Evolutionary conservation across 2,329 filamentous ascomycete genomes (phyloP).

Genomic region (Penicillium sp.): DNA sequence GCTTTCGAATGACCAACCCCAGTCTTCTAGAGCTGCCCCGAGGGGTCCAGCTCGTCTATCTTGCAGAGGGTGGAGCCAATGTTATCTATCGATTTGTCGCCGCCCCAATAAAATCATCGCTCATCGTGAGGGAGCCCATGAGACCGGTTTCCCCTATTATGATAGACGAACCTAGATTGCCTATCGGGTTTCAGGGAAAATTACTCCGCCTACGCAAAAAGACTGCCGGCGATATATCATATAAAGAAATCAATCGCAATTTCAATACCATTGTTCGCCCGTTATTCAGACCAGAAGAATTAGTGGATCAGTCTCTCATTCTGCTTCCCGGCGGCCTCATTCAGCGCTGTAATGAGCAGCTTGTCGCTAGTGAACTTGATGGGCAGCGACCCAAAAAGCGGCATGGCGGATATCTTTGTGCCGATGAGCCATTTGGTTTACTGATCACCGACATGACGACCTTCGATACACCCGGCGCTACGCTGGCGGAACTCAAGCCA

Average conservation of each 20-base stretch:
- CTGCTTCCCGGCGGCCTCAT: conserved; percentile 47
- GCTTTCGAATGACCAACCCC: conserved; percentile 34
- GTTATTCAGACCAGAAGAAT: conserved; percentile 55
- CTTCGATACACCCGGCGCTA: conserved; percentile 31
- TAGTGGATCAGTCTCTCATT: conserved; percentile 60
- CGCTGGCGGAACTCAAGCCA: conserved; percentile 73
- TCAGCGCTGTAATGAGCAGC: conserved; percentile 54
- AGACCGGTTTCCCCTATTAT: conserved; percentile 13
- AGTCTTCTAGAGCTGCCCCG: conserved; percentile 36
- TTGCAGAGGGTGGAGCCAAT: conserved; percentile 74
- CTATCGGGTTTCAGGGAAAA: conserved; percentile 42
- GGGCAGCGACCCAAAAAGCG: conserved; percentile 51
- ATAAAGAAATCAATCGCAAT: conserved; percentile 47
- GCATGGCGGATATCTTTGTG: conserved; percentile 52
- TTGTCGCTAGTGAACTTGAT: conserved; percentile 51
- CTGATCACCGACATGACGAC: conserved; percentile 73
- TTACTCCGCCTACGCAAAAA: conserved; percentile 65
- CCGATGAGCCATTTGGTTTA: conserved; percentile 63
- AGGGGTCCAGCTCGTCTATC: conserved; percentile 44
- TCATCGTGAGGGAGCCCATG: conserved; percentile 22
- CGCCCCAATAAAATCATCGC: conserved; percentile 29
- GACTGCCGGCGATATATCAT: conserved; percentile 53
- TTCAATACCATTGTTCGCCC: conserved; percentile 50
- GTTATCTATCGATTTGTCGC: conserved; percentile 66
- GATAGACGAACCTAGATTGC: conserved; percentile 21